phyloP scores from a whole-genome alignment of 2,329 filamentous ascomycete species.

The Colletotrichum sidae region DNA sequence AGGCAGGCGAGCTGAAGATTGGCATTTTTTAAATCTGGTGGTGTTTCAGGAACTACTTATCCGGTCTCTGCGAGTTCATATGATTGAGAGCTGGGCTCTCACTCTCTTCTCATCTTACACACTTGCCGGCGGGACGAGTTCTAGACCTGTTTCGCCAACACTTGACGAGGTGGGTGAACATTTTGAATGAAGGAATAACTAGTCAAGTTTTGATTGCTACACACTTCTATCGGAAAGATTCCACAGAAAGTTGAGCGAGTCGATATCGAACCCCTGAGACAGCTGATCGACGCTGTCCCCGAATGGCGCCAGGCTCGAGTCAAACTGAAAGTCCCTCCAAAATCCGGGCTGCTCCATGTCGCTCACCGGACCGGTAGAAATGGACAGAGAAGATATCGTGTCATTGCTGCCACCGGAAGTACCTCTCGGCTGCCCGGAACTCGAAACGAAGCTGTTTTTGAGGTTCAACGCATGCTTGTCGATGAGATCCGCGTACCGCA shows the following conservation, averaged over 20 bases:
- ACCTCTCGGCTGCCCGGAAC: background rate
- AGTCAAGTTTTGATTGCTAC: background rate
- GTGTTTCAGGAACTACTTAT: too few relatives aligned
- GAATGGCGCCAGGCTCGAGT: conserved; percentile 23
- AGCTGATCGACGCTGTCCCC: conserved; percentile 19
- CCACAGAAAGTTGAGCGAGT: conserved; percentile 34
- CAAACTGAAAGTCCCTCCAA: conserved; percentile 18
- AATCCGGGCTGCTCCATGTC: conserved; percentile 8
- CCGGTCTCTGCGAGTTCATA: too few relatives aligned
- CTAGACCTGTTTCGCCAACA: background rate
- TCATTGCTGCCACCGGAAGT: too few relatives aligned
- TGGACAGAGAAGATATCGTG: too few relatives aligned
- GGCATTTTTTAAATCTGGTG: too few relatives aligned
- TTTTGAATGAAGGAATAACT: too few relatives aligned
- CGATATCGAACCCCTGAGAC: conserved; percentile 21
- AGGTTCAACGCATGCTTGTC: conserved; percentile 38
- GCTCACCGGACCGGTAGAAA: background rate
- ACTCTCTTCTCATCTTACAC: too few relatives aligned
- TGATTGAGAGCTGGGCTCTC: too few relatives aligned
- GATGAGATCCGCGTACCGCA: conserved; percentile 41
- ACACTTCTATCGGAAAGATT: conserved; percentile 15
- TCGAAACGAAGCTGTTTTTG: background rate
- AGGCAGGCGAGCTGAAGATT: too few relatives aligned
- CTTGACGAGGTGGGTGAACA: too few relatives aligned
- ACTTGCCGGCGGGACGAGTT: background rate